Percentiles rank a stretch among this genome's conserved stretches.
phyloP scores from a whole-genome alignment of 306 rosid genomes.

The Sicyos baderoa region DNA sequence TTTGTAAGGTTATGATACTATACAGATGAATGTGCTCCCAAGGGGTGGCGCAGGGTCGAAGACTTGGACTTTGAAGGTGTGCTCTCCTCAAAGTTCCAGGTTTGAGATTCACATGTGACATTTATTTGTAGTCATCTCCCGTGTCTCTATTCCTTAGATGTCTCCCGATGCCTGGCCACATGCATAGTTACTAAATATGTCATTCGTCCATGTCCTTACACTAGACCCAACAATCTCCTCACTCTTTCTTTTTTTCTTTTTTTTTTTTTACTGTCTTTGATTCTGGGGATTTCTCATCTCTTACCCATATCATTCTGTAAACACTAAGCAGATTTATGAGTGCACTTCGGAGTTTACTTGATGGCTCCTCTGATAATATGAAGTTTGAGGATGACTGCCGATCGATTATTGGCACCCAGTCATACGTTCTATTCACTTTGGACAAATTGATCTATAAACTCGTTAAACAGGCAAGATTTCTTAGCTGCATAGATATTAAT shows the following conservation, averaged over 20 bases:
- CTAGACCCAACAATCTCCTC: background rate
- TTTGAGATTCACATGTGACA: too few relatives aligned
- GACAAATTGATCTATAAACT: constrained; percentile 88
- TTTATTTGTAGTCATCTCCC: too few relatives aligned
- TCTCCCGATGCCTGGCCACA: too few relatives aligned
- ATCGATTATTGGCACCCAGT: constrained; percentile 81
- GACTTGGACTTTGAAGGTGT: too few relatives aligned
- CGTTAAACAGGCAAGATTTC: constrained; percentile 62
- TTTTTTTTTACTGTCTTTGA: too few relatives aligned
- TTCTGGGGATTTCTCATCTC: too few relatives aligned
- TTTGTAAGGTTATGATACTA: background rate
- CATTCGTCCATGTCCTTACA: background rate
- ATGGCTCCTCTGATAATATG: constrained; percentile 80
- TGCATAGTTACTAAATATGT: background rate
- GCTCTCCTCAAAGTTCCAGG: too few relatives aligned
- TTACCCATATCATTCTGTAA: too few relatives aligned
- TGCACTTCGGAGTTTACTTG: constrained; percentile 78
- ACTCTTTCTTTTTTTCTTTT: too few relatives aligned
- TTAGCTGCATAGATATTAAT: too few relatives aligned
- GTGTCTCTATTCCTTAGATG: too few relatives aligned
- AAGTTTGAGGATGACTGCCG: constrained; percentile 99
- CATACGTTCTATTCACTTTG: constrained; percentile 83
- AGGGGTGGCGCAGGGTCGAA: too few relatives aligned
- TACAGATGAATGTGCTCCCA: background rate
- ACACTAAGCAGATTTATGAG: constrained; percentile 54